Conservation (phyloP, 2,329 filamentous ascomycete species). For the Penicillium oxalicum region DNA sequence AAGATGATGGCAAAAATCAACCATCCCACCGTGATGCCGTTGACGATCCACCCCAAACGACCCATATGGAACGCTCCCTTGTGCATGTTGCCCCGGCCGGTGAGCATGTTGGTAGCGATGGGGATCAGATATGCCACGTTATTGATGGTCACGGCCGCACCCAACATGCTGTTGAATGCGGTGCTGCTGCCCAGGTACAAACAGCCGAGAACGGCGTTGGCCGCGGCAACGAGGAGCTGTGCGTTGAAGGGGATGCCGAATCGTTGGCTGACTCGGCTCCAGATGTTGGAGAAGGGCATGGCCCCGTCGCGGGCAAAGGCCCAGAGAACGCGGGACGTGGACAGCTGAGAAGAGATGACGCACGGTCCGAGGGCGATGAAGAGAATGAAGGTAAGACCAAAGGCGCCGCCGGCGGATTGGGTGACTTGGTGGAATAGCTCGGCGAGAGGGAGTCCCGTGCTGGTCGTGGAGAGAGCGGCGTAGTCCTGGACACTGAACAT, state of each 20-base stretch:
- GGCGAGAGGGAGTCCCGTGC: slow-evolving; percentile 54
- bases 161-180: slow-evolving; percentile 55
- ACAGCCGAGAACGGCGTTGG: slow-evolving; percentile 53
- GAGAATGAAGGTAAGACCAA: slow-evolving; percentile 44
- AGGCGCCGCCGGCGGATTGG: slow-evolving; percentile 45
- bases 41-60: slow-evolving; percentile 38
- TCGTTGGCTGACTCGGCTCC: slow-evolving; percentile 40
- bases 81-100: slow-evolving; percentile 40
- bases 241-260: slow-evolving; percentile 50
- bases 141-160: slow-evolving; percentile 35
- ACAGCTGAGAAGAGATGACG: slow-evolving; percentile 29
- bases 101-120: slow-evolving; percentile 43
- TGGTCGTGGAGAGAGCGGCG: slow-evolving; percentile 33
- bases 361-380: slow-evolving; percentile 31
- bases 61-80: slow-evolving; percentile 44
- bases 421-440: slow-evolving; percentile 59
- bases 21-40: slow-evolving; percentile 44
- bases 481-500: slow-evolving; percentile 51
- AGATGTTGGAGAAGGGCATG: slow-evolving; percentile 26
- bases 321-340: slow-evolving; percentile 45
- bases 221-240: slow-evolving; percentile 45
- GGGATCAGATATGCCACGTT: slow-evolving; percentile 45
- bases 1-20: slow-evolving; percentile 47
- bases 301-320: slow-evolving; percentile 52
- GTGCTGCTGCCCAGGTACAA: slow-evolving; percentile 63